These are phyloP conservation scores for Daedaleopsis nitida DNA, from an alignment of 768 basidiomycete species.

Conservation along the genomic window DNA sequence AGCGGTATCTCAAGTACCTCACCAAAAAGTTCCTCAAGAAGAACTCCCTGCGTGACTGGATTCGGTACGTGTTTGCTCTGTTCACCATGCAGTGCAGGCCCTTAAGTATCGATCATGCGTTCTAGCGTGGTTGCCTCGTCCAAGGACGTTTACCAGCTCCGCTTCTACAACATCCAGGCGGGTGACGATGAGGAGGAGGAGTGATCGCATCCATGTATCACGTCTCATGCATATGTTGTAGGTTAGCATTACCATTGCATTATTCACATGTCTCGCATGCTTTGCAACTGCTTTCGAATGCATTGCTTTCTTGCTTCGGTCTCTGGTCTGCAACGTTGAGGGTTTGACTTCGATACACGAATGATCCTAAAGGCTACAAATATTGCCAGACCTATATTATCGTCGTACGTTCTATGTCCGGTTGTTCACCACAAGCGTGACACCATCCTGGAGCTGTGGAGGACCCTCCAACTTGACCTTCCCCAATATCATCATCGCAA, in stretches of 20 bases:
- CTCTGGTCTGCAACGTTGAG: background rate
- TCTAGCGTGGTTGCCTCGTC: constrained; percentile 85
- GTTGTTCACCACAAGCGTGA: constrained; percentile 25
- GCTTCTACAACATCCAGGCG: constrained; percentile 89
- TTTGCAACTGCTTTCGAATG: constrained; percentile 18
- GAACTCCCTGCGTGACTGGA: constrained; percentile 94
- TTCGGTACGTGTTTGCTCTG: constrained; percentile 56
- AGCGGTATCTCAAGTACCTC: constrained; percentile 97
- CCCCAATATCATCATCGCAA: constrained; percentile 64
- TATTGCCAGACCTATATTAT: background rate
- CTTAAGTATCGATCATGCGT: constrained; percentile 5
- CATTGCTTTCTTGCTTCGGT: background rate
- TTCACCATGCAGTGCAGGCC: background rate
- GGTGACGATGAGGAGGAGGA: constrained; percentile 60
- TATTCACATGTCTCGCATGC: constrained; percentile 18
- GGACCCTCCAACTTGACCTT: constrained; percentile 33
- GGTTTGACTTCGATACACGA: background rate
- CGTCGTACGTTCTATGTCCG: background rate
- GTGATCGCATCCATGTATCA: constrained; percentile 14
- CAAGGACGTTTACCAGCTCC: constrained; percentile 92
- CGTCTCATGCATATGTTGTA: constrained; percentile 23
- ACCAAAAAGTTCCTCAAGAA: constrained; percentile 99
- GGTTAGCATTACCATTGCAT: constrained; percentile 13
- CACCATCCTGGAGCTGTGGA: constrained; percentile 28
- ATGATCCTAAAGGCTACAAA: background rate